Evolutionary conservation across 1,284 basidiomycete species (phyloP), one percentile per base, ranked within the genome.

Genomic region (Ceratobasidium sp.): DNA sequence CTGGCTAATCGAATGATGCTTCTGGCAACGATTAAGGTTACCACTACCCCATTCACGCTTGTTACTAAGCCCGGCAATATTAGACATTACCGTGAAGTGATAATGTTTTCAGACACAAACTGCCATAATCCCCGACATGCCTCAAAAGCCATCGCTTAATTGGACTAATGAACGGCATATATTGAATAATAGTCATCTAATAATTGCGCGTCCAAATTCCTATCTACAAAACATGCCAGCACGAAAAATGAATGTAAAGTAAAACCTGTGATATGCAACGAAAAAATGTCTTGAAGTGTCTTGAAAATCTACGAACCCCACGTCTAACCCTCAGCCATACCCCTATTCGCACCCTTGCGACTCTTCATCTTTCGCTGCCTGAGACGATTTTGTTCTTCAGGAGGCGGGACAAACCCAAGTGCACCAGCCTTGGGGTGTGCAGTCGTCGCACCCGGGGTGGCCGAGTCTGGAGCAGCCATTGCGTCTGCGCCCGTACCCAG

Each of bases 11-110:
- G 67, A 69, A 43, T 31, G 15, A 27, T 35, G 22, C n/a, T 31
- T 13, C 27, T 67, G 62, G 62, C 62, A 68, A 68, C 53, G 65
- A 68, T 68, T 68, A 56, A 56, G 65, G 65, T 68, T 68, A 68
- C 65, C 65, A 67, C 62, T 67, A 67, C 62, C 62, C 62, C 62
- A 67, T 67, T 67, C 62, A 67, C 62, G 62, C 62, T 67, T 67
- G 40, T 35, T 62, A 47, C 22, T 7, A 40, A 40, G 38, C n/a
- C n/a, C n/a, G n/a, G n/a, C n/a, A n/a, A n/a, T n/a, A n/a, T n/a
- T n/a, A n/a, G n/a, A n/a, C n/a, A n/a, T n/a, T n/a, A n/a, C n/a
- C n/a, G n/a, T n/a, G n/a, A n/a, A n/a, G n/a, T n/a, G n/a, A n/a
- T n/a, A n/a, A n/a, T n/a, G n/a, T n/a, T n/a, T n/a, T n/a, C n/a